Conservation (phyloP, 163 green algal genomes). For the Chlamydomonas reinhardtii region DNA sequence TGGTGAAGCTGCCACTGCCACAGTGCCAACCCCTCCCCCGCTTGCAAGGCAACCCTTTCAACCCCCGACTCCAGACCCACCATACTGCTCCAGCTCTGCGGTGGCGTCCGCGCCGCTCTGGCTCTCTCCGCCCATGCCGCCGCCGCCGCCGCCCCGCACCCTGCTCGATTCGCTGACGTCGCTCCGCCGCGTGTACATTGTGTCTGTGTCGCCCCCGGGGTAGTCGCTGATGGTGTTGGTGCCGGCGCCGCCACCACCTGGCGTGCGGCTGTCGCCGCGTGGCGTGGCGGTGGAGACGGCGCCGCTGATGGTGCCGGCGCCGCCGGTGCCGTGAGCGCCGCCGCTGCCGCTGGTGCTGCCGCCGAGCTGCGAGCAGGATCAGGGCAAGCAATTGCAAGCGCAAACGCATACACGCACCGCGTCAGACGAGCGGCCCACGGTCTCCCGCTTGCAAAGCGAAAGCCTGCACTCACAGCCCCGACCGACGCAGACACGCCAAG, state of each 20-base stretch:
- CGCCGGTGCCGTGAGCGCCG: neutral
- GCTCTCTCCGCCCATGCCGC: neutral
- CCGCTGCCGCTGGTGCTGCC: neutral
- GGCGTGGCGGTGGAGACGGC: neutral
- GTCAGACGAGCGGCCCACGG: too few relatives aligned
- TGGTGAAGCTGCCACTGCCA: too few relatives aligned
- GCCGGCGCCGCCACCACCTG: neutral
- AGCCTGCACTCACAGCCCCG: too few relatives aligned
- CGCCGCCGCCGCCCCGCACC: too few relatives aligned
- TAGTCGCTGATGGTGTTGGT: neutral
- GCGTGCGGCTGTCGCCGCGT: neutral
- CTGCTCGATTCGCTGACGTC: too few relatives aligned
- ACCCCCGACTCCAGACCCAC: too few relatives aligned
- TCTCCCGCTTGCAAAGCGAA: too few relatives aligned
- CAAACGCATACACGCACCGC: too few relatives aligned
- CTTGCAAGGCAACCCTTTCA: too few relatives aligned
- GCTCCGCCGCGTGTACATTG: neutral
- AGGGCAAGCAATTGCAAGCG: too few relatives aligned
- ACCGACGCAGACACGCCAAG: too few relatives aligned
- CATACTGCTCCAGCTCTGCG: slow-evolving; percentile 36
- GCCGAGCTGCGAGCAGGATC: neutral
- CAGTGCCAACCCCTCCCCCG: too few relatives aligned
- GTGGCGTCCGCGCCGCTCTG: neutral
- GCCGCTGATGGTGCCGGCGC: neutral
- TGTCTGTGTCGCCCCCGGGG: neutral